Evolutionary conservation across 352 stramenopile genomes (phyloP).

Genomic region (Phytophthora cactorum): DNA sequence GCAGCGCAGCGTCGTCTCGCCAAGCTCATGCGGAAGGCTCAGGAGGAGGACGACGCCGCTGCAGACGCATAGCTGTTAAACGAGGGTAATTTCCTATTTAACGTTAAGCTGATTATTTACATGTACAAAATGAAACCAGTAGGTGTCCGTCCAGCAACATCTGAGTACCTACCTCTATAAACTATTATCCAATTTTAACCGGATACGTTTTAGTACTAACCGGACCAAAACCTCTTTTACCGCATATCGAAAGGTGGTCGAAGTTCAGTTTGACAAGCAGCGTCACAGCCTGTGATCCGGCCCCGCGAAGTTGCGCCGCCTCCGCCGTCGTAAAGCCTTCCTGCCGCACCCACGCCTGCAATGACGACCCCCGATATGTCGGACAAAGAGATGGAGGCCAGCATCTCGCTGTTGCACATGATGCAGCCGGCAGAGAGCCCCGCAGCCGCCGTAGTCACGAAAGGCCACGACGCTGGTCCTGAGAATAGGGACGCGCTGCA

Average conservation of each 20-base stretch:
- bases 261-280: constrained; percentile 36
- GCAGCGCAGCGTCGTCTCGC: constrained; percentile 33
- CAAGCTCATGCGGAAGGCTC: constrained; percentile 32
- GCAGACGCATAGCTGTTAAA: constrained; percentile 27
- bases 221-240: constrained; percentile 20
- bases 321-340: background rate
- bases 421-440: constrained; percentile 41
- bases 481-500: constrained; percentile 35
- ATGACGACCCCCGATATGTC: constrained; percentile 36
- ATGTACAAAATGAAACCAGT: background rate
- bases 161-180: constrained; percentile 4
- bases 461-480: background rate
- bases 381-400: constrained; percentile 64
- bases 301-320: background rate
- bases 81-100: constrained; percentile 25
- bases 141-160: background rate
- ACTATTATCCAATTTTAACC: background rate
- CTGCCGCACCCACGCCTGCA: background rate
- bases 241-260: constrained; percentile 47
- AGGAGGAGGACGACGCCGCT: constrained; percentile 27
- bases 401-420: constrained; percentile 72
- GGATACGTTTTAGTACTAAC: background rate
- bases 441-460: background rate
- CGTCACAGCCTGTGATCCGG: background rate
- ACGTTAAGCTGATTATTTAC: constrained; percentile 28